A percentile compares a stretch with the other conserved stretches of the same genome.
phyloP scores from a whole-genome alignment of 2,329 filamentous ascomycete species.

The Harringtonia aguacate region DNA sequence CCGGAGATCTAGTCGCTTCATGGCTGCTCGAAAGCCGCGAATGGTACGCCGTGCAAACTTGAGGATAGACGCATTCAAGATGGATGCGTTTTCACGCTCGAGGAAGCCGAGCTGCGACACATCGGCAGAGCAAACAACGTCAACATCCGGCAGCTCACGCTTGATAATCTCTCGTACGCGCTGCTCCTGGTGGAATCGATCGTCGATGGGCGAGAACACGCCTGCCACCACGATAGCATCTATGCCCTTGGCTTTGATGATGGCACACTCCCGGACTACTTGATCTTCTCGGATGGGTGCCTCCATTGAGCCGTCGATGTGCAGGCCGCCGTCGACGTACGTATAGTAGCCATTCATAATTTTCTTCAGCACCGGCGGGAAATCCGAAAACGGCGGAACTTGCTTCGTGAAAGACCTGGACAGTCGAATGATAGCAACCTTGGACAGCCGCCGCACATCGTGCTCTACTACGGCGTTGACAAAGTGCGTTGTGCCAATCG shows the following conservation, averaged over 20 bases:
- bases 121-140: constrained; percentile 20
- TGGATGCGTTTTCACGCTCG: constrained; percentile 41
- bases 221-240: constrained; percentile 42
- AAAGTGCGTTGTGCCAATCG: constrained; percentile 15
- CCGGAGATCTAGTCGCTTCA: constrained; percentile 26
- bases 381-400: constrained; percentile 28
- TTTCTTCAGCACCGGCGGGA: constrained; percentile 24
- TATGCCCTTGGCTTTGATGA: constrained; percentile 16
- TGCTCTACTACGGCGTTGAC: constrained; percentile 14
- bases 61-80: constrained; percentile 27
- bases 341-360: constrained; percentile 34
- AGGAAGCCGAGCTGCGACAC: constrained; percentile 26
- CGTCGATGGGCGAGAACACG: constrained; percentile 48
- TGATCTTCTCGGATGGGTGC: constrained; percentile 31
- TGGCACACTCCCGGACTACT: constrained; percentile 6
- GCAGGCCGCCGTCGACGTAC: constrained; percentile 39
- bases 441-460: constrained; percentile 14
- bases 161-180: constrained; percentile 34
- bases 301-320: constrained; percentile 39
- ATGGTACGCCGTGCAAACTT: constrained; percentile 34
- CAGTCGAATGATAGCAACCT: constrained; percentile 21
- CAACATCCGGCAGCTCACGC: constrained; percentile 25
- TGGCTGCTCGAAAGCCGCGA: constrained; percentile 30
- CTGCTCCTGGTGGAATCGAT: constrained; percentile 38
- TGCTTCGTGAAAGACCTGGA: constrained; percentile 21